Base-by-base conservation (phyloP, 2,329 filamentous ascomycete genomes). In the Akanthomyces dipterigenus region DNA sequence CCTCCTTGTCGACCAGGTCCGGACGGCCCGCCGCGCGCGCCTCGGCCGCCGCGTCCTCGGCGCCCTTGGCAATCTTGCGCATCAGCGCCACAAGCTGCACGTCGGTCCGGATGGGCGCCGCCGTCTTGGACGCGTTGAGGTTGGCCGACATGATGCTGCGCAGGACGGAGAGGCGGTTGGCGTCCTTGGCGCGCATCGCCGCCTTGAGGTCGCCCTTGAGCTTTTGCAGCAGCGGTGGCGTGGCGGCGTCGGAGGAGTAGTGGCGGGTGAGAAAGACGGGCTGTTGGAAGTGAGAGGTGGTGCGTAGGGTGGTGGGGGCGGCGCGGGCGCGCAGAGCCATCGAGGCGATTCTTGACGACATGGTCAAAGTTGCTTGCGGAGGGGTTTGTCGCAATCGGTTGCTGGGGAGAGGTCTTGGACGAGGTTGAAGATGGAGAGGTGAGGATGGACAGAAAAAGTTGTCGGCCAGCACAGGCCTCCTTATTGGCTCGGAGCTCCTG, bases 111-210 rank as follows among this genome's bases (percentile, higher is more conserved):
- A 93, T 84, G n/a, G 90, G 89, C 43, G 77, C 78, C 43, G 80
- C 70, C 16, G 88, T 91, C 75, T 93, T 93, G 71, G 86, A 88
- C 38, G 88, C 86, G 73, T 92, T 93, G 67, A 87, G 86, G 64
- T 88, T 85, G 64, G 88, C 83, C 36, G 88, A 80, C 65, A 93
- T 81, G 64, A 93, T 76, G 45, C 80, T 73, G 66, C 90, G 88
- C 54, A 93, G 80, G 42, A 90, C 88, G 43, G 82, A 77, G 28
- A 93, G 83, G 2, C 88, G 85, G 28, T 83, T 77, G 28, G 79
- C 74, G 70, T 89, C 85, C 72, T 87, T 88, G 67, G 79, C 79
- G 62, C 81, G 81, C 86, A 89, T 88, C 54, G 86, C 85, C 11
- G 78, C 73, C 75, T 89, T 89, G 64, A 89, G 77, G 67, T 89